Evolutionary conservation across 2,329 filamentous ascomycete species (phyloP), one percentile per base, ranked within the genome.

Genomic region (Penicillium sp.): DNA sequence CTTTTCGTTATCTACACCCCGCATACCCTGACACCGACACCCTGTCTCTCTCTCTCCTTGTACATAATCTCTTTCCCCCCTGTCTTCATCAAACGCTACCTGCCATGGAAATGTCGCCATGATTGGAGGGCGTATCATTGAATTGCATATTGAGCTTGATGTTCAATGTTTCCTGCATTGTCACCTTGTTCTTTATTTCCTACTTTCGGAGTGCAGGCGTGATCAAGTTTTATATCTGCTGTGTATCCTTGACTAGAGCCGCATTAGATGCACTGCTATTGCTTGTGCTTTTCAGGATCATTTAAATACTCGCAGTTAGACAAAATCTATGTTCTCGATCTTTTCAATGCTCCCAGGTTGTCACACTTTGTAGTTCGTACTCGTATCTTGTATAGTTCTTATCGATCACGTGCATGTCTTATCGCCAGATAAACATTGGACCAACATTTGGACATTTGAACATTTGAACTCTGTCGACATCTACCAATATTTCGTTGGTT

Each of bases 31-130:
- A 37, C 52, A 49, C 23, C 40, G 17, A 46, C 50, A 46, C 23
- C 27, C 7, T 27, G 50, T 52, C 40, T 43, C 38, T 29, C 50
- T 63, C 59, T 65, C 50, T 63, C 61, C 40, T 52, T 73, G 70
- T 71, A 73, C 65, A 71, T 72, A 71, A 60, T 65, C 38, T 56
- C 57, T 58, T 58, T 47, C 55, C 48, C 43, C 59, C 59, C 48
- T 46, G 21, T 37, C 50, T 47, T 40, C 50, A 50, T 50, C 49
- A 59, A 38, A 58, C 33, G 19, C 53, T 58, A 53, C 50, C 55
- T 58, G 49, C 37, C 54, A 60, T 62, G 59, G 55, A 50, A 56
- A 57, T 56, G 59, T 61, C 49, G 61, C 59, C 53, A 56, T 64
- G 64, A 56, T 57, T 53, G 54, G 56, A 61, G 57, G 58, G 46